Base-by-base conservation (phyloP, 768 basidiomycete species). In the Pleurotus ostreatus region DNA sequence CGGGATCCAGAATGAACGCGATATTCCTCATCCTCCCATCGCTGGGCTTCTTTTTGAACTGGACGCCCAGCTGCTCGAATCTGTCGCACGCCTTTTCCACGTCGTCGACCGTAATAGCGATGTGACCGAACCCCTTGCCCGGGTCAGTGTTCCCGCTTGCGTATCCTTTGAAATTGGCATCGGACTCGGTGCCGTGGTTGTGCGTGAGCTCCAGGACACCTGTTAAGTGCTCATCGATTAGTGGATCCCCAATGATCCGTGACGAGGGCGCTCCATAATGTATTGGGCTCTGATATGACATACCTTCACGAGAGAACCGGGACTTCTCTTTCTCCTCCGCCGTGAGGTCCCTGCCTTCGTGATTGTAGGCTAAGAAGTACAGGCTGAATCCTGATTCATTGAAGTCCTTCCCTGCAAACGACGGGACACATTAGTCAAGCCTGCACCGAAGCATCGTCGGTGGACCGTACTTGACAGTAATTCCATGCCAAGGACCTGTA, bases 141-240 rank as follows among this genome's bases (percentile, higher is more conserved):
- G 90, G 88, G 3, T 95, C 94, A 3, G 81, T 68, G 72, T 99
- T 99, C 1, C 96, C 96, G 63, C 70, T 88, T 8, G 84, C 78
- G 68, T 97, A 98, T 37, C 92, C 94, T 62, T 84, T 68, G 77
- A 94, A 94, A 60, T 71, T 71, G 51, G 84, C 63, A 67, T 95
- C 88, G 55, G 71, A 74, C 73, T 98, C 96, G 56, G 92, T 92
- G 55, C 94, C 92, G 68, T 94, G 91, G 76, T 94, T 93, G 74
- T 89, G 85, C 1, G 89, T 93, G 48, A 94, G 78, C 68, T 95
- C 92, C 57, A 94, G 81, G 61, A 94, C 71, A 53, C 86, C 88
- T 89, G 61, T n/a, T 22, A 22, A 3, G 8, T 13, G 16, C 3
- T 7, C 20, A 22, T n/a, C 20, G 41, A 22, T 44, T 16, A 11